Evolutionary conservation across 1,284 basidiomycete genomes (phyloP), one percentile per base, ranked within the genome.

Genomic region (Tilletia walkeri): DNA sequence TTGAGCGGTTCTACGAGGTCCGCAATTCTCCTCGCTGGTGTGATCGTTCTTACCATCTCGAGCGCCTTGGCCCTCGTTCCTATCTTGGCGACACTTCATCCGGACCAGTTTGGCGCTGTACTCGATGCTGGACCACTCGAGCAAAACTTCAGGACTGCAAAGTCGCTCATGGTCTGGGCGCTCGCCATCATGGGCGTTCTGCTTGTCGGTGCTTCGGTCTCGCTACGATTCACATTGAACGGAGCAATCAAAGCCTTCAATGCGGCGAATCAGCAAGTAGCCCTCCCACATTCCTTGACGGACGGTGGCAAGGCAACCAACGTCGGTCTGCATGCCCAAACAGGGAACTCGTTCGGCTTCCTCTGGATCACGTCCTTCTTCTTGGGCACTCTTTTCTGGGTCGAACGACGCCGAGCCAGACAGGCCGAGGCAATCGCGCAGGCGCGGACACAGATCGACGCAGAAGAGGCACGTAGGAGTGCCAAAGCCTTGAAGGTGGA

Each of bases 271-370:
- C 36, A 38, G 59, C 30, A 41, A 4, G 6, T 34, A 16, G 4
- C 34, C 18, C 59, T 63, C 36, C 36, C 59, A 34, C 16, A 39
- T 12, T 34, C 59, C 30, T 34, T 63, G 14, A 38, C 38, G 6
- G 12, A 39, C 30, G 38, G 36, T 20, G 34, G 38, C 16, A 9
- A 10, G 12, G 59, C 34, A 39, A n/a, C 18, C 14, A 41, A 41
- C 36, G 59, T 63, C 34, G 59, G 59, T 16, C 36, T 63, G 34
- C 59, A 63, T 5, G 59, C 59, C 3, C 59, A 63, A 14, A 63
- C 34, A 18, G 59, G 59, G 0, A 63, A 38, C 36, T 38, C 59
- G 1, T 63, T 63, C 38, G 59, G 59, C 34, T 18, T 63, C 36
- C 59, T 63, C 16, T 63, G 59, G 59, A 63, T 63, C 59, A 38